phyloP scores from a whole-genome alignment of 257 asterid genomes.

The Ligustrum vulgare region DNA sequence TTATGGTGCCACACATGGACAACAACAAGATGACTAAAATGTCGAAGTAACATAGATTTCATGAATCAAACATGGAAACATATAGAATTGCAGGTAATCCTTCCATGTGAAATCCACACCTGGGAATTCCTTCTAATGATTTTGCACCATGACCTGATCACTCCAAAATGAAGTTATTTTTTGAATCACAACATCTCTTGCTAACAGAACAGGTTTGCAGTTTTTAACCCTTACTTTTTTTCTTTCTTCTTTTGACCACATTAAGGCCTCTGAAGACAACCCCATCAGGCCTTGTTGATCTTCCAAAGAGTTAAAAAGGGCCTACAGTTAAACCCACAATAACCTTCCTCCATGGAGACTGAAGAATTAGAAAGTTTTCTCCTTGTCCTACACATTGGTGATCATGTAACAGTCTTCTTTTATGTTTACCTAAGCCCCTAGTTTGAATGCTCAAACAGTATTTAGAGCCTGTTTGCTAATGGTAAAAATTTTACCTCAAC shows the following conservation, averaged over 20 bases:
- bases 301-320: not conserved
- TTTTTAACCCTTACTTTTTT: not conserved
- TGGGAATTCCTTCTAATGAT: too few species aligned
- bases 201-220: not conserved
- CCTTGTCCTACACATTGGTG: not conserved
- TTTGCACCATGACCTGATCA: not conserved
- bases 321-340: not conserved
- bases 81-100: not conserved
- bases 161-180: not conserved
- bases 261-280: not conserved
- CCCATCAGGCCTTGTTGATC: not conserved
- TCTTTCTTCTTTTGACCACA: not conserved
- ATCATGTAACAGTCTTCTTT: not conserved
- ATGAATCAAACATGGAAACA: not conserved
- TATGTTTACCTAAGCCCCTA: not conserved
- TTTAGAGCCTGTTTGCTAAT: too few species aligned
- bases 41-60: not conserved
- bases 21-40: not conserved
- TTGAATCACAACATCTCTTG: not conserved
- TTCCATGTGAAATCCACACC: not conserved
- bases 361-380: not conserved
- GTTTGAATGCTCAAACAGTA: too few species aligned
- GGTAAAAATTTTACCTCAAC: too few species aligned
- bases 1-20: not conserved
- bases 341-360: not conserved